Base-by-base conservation (phyloP, 441 rosid species). In the Pelargonium fulgidum region DNA sequence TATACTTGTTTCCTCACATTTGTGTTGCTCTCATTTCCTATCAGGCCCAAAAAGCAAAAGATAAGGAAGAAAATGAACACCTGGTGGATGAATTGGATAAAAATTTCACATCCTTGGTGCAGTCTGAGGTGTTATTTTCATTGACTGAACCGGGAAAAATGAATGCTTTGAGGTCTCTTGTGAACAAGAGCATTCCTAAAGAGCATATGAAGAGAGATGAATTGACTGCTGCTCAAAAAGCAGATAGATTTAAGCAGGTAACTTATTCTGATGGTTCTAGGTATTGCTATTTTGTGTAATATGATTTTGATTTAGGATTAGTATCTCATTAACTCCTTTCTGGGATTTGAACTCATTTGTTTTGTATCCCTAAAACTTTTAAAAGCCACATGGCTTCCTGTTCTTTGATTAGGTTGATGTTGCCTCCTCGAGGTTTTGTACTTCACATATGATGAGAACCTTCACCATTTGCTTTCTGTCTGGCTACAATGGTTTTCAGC, bases 11-110 rank as follows among this genome's bases (percentile, higher is more conserved):
- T 61, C 50, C 50, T 66, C 64, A 65, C 70, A 47, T 70, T 56
- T n/a, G 4, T 68, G 20, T 44, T 7, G 69, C 17, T 63, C 36
- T 50, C 20, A 44, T 64, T 56, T 22, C 45, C 36, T 70, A 69
- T 68, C 81, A 91, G 99, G 96, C 92, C 69, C 89, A 89, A 85
- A 91, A 84, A 73, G 93, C 96, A 52, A 86, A 85, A 83, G 85
- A 88, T 9, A 91, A 89, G 78, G 95, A 89, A 72, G 93, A 89
- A 79, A 91, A 86, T 68, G 93, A 77, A 73, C 85, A 86, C 76
- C 72, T 87, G 77, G 78, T 88, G 88, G 93, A 85, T 66, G 95
- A 86, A 29, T 69, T 93, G 71, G 97, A 93, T 81, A 76, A 89
- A 81, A 80, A 71, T 66, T 91, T 87, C 81, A 64, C 77, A 68